Percentiles rank a stretch among this genome's conserved stretches.
phyloP scores from a whole-genome alignment of 768 basidiomycete genomes.

The Russula foetens region DNA sequence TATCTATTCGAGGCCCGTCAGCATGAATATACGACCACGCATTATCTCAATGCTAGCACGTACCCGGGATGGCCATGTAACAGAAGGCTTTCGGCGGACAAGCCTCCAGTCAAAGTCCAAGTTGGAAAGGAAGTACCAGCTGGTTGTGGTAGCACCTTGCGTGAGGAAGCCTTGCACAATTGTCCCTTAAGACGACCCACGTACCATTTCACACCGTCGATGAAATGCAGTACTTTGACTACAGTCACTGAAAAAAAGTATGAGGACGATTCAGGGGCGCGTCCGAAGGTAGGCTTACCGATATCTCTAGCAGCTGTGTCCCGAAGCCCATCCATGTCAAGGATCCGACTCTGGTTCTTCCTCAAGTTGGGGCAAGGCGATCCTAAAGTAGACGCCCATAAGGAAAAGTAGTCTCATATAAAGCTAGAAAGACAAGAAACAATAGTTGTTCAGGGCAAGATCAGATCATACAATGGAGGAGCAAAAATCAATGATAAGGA shows the following conservation, averaged over 20 bases:
- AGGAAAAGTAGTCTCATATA: background rate
- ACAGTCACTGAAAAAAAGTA: background rate
- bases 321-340: background rate
- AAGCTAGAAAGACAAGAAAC: background rate
- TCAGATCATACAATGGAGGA: no score
- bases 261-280: background rate
- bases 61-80: background rate
- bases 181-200: background rate
- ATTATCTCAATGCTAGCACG: background rate
- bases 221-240: constrained; percentile 7
- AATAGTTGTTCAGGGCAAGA: no score
- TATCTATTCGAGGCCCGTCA: background rate
- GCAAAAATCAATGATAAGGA: no score
- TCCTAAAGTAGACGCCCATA: no score
- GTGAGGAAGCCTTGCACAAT: background rate
- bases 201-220: constrained; percentile 9
- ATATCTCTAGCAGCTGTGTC: background rate
- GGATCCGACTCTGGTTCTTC: background rate
- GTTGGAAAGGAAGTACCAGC: constrained; percentile 6
- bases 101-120: constrained; percentile 13
- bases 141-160: background rate
- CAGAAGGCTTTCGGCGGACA: background rate
- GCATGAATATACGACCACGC: background rate
- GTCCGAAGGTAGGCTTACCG: background rate
- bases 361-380: background rate